Base-by-base conservation (phyloP, 164 flowering plant species). In the Saururus chinensis region DNA sequence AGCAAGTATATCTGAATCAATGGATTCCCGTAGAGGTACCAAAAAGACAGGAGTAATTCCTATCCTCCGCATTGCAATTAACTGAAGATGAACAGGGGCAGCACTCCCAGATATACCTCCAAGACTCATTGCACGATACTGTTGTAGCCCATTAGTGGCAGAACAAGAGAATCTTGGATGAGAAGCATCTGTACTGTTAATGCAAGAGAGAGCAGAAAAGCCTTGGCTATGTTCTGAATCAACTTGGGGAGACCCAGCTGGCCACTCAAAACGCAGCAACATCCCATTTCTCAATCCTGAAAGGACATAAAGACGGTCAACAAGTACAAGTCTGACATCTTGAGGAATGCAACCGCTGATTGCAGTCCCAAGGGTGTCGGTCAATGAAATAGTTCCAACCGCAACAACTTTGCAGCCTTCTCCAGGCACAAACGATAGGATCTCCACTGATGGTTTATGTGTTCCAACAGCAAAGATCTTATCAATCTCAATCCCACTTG, bases 241-340 rank as follows among this genome's bases (percentile, higher is more conserved):
- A 60, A 40, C 62, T 25, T 62, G 53, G 45, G 60, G 41, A 63
- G 81, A 68, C 55, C 67, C 58, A 62, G 70, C 60, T 60, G 97
- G 93, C 96, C 92, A 90, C 77, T 90, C 96, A 75, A 90, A 88
- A 25, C 97, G 86, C 60, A 93, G 92, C 56, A 93, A 73, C 99
- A 93, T 90, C 59, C 99, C 99, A 75, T 93, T 93, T 73, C 99
- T 90, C 70, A 93, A 73, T 56, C 99, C 99, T 17, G 86, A 72
- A 41, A 93, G 91, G 51, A 90, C 70, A 74, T 90, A 93, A 19
- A 82, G 71, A 65, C 81, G 84, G 70, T 85, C 97, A 71, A 79
- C 90, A 41, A 80, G 59, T 22, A 90, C 97, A 79, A 93, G 87
- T 79, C 93, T 79, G 56, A 85, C 95, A 85, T 93, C 99, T 79